Evolutionary conservation across 768 basidiomycete species (phyloP).

Genomic region (Pleurotus djamor): DNA sequence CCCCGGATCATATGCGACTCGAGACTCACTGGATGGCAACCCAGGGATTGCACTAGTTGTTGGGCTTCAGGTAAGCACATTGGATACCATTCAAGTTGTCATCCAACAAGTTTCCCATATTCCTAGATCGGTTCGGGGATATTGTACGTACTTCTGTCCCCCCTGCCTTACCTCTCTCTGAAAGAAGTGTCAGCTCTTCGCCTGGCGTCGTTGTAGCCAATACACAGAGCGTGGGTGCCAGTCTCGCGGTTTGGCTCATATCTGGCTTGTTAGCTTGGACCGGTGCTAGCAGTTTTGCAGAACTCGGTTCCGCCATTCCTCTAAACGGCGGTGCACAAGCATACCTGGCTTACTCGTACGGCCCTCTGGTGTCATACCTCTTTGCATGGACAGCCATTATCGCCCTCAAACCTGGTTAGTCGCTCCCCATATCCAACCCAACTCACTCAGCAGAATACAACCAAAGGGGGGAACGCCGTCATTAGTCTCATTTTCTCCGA

Average conservation of each 20-base stretch:
- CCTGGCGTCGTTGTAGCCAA: conserved; percentile 92
- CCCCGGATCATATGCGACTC: neutral
- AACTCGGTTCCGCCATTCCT: conserved; percentile 88
- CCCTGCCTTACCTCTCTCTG: too few species aligned
- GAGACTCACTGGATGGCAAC: conserved; percentile 7
- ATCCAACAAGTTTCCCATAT: too few species aligned
- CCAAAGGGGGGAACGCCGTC: conserved; percentile 71
- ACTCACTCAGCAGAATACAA: conserved; percentile 2
- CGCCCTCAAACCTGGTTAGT: conserved; percentile 76
- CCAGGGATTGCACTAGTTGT: conserved; percentile 86
- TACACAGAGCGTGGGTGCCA: conserved; percentile 86
- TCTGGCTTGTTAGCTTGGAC: conserved; percentile 93
- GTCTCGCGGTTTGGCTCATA: conserved; percentile 79
- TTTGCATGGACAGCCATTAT: conserved; percentile 96
- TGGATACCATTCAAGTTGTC: too few species aligned
- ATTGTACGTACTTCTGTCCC: conserved; percentile 52
- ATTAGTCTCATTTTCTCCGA: conserved; percentile 89
- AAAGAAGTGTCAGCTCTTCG: conserved; percentile 58
- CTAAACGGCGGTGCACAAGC: conserved; percentile 72
- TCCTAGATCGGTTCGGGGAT: conserved; percentile 87
- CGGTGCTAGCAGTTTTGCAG: conserved; percentile 91
- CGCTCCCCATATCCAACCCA: neutral
- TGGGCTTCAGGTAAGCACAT: conserved; percentile 63
- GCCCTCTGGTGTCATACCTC: conserved; percentile 82
- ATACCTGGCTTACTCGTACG: conserved; percentile 88